Percentiles rank a stretch among this genome's conserved stretches.
Conservation (phyloP, 495 filamentous ascomycete species). For the Hypoxylon rickii region DNA sequence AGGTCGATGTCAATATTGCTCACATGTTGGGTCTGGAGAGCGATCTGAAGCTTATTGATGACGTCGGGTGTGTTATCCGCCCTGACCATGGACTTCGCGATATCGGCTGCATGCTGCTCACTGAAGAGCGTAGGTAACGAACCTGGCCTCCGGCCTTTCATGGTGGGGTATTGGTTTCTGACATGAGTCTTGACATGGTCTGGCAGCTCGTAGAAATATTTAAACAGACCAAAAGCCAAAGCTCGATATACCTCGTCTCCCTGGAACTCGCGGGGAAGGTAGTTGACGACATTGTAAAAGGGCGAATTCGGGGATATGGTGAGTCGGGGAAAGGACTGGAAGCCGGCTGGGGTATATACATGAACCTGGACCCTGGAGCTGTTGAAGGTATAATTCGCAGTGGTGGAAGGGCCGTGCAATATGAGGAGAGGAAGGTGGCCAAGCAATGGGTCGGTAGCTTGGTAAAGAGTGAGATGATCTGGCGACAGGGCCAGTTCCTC, state of each 20-base stretch:
- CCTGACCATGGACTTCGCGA: constrained; percentile 80
- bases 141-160: constrained; percentile 55
- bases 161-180: constrained; percentile 52
- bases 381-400: constrained; percentile 80
- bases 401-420: constrained; percentile 84
- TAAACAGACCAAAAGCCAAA: constrained; percentile 86
- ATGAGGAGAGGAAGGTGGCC: constrained; percentile 74
- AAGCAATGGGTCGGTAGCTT: constrained; percentile 76
- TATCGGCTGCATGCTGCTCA: constrained; percentile 88
- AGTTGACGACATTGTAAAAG: constrained; percentile 88
- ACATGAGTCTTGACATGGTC: constrained; percentile 70
- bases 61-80: constrained; percentile 75
- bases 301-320: constrained; percentile 92
- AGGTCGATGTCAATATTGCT: constrained; percentile 89
- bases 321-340: constrained; percentile 84
- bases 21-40: constrained; percentile 75
- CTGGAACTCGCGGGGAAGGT: constrained; percentile 91
- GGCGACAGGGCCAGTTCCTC: constrained; percentile 70
- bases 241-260: constrained; percentile 89
- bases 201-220: constrained; percentile 89
- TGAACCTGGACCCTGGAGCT: constrained; percentile 92
- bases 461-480: constrained; percentile 79
- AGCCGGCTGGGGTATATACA: constrained; percentile 84
- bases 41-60: constrained; percentile 68
- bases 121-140: constrained; percentile 74